Percentiles rank a stretch among this genome's conserved stretches.
These are phyloP conservation scores for Thermothielavioides terrestris DNA, from an alignment of 495 filamentous ascomycete species.

Conservation along the genomic window DNA sequence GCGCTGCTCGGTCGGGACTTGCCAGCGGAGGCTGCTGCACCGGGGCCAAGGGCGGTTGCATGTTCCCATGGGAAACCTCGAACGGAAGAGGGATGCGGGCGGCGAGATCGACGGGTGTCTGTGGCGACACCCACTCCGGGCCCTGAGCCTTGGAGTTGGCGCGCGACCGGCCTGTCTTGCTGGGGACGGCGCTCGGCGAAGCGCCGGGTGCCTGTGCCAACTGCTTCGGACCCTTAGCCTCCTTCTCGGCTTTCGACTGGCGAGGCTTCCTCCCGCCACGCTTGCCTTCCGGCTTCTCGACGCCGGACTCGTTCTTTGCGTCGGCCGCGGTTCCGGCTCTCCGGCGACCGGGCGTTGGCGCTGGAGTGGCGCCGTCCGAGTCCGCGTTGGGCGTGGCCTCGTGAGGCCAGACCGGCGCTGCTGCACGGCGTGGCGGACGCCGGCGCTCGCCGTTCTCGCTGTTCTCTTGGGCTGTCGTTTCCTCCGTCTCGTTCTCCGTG, in stretches of 20 bases:
- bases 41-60: constrained; percentile 33
- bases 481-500: constrained; percentile 47
- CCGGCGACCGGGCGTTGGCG: constrained; percentile 42
- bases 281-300: constrained; percentile 48
- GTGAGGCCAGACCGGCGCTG: constrained; percentile 43
- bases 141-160: constrained; percentile 36
- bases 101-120: constrained; percentile 26
- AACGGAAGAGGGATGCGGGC: constrained; percentile 25
- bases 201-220: constrained; percentile 33
- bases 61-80: constrained; percentile 26
- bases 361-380: constrained; percentile 46
- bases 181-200: constrained; percentile 25
- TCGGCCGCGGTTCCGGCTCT: constrained; percentile 32
- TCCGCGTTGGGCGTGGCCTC: constrained; percentile 42
- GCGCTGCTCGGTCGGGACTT: constrained; percentile 30
- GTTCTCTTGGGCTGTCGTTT: constrained; percentile 33
- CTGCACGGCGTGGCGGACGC: constrained; percentile 42
- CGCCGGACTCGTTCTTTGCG: constrained; percentile 40
- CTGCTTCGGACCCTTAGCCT: constrained; percentile 22
- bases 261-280: constrained; percentile 37
- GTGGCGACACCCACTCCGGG: constrained; percentile 30
- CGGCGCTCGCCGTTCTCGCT: constrained; percentile 45
- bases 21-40: constrained; percentile 25
- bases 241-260: constrained; percentile 36
- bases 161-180: constrained; percentile 36